phyloP scores from a whole-genome alignment of 148 eudicot species.

The Chenopodium quinoa region DNA sequence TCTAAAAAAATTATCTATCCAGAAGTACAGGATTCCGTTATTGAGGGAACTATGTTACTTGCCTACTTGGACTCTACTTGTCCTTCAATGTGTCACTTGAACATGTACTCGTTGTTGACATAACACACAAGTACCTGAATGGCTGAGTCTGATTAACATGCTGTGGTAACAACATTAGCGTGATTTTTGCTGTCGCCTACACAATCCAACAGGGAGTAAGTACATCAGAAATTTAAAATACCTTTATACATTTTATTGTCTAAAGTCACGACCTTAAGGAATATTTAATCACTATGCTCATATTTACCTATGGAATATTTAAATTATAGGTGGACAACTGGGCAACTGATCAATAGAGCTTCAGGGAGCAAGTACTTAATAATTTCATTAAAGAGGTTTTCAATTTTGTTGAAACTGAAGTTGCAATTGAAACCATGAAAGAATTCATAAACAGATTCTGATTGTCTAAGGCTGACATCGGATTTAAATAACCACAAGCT shows the following conservation, averaged over 20 bases:
- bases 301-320: not conserved
- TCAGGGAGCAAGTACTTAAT: not conserved
- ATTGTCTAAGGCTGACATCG: not conserved
- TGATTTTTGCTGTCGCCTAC: not conserved
- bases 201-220: not conserved
- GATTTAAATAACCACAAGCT: not conserved
- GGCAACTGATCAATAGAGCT: not conserved
- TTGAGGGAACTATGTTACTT: not conserved
- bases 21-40: not conserved
- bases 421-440: not conserved
- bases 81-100: not conserved
- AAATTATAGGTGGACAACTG: not conserved
- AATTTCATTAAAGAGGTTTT: not conserved
- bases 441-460: not conserved
- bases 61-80: not conserved
- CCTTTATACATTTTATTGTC: not conserved
- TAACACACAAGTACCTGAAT: not conserved
- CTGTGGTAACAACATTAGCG: not conserved
- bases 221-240: not conserved
- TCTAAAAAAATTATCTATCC: not conserved
- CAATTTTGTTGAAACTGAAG: not conserved
- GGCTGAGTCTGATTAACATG: too few species aligned
- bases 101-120: not conserved
- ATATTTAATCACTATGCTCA: not conserved
- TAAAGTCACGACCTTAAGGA: not conserved